These are phyloP conservation scores for Porodaedalea pini DNA, from an alignment of 1,284 basidiomycete genomes.

Conservation along the genomic window DNA sequence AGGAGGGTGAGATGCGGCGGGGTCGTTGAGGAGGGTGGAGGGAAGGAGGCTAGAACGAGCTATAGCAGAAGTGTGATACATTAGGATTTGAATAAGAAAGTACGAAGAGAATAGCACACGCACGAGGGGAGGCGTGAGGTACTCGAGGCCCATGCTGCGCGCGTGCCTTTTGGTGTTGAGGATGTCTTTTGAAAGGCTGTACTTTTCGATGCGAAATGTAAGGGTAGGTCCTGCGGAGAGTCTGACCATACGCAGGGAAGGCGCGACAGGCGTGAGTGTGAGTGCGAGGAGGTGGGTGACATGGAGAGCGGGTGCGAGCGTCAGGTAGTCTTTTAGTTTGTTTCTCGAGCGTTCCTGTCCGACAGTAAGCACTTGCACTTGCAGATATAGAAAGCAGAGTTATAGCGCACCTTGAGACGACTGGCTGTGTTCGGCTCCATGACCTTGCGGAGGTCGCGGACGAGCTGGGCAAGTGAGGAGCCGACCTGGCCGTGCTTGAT, in stretches of 20 bases:
- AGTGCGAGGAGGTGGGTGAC: conserved; percentile 95
- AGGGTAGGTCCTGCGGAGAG: conserved; percentile 92
- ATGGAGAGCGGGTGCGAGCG: conserved; percentile 86
- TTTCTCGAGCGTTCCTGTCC: conserved; percentile 86
- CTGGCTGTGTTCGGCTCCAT: conserved; percentile 99
- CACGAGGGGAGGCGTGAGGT: conserved; percentile 82
- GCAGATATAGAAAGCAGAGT: background rate
- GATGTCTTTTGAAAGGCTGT: conserved; percentile 86
- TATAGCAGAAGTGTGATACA: conserved; percentile 27
- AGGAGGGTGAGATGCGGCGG: conserved; percentile 69
- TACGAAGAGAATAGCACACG: conserved; percentile 30
- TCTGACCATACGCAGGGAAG: conserved; percentile 85
- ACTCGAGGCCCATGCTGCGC: conserved; percentile 79
- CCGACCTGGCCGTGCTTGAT: conserved; percentile 96
- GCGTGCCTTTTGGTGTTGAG: conserved; percentile 64
- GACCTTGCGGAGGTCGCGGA: conserved; percentile 88
- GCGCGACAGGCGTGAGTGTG: conserved; percentile 80
- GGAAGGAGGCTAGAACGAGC: conserved; percentile 77
- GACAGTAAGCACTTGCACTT: conserved; percentile 20
- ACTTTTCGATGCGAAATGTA: conserved; percentile 90
- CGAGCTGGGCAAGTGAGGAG: conserved; percentile 81
- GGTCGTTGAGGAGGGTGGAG: conserved; percentile 64
- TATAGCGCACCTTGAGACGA: conserved; percentile 74
- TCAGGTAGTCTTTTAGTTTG: conserved; percentile 92
- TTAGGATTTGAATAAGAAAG: no score